Evolutionary conservation across 495 filamentous ascomycete species (phyloP).

Genomic region (Hypoxylon crocopeplum): DNA sequence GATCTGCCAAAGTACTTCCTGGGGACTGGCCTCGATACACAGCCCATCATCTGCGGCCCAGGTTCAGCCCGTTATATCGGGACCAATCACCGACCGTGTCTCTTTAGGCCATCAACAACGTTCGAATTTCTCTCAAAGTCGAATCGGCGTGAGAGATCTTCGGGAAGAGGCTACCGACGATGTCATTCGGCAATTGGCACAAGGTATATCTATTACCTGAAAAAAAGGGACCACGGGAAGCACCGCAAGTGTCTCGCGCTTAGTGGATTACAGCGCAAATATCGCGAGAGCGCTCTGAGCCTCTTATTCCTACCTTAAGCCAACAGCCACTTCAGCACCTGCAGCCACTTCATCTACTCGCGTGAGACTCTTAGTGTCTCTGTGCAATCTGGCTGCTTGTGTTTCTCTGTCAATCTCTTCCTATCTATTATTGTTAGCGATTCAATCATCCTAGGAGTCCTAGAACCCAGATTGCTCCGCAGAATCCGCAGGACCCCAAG

Average conservation of each 20-base stretch:
- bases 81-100: constrained; percentile 24
- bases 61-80: constrained; percentile 26
- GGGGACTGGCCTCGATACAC: constrained; percentile 8
- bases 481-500: constrained; percentile 11
- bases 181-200: not conserved
- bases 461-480: constrained; percentile 17
- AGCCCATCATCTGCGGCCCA: constrained; percentile 16
- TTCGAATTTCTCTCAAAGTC: constrained; percentile 16
- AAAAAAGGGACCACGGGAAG: not conserved
- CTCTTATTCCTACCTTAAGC: constrained; percentile 6
- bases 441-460: not conserved
- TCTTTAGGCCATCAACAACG: constrained; percentile 11
- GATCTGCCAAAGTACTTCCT: constrained; percentile 16
- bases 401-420: not conserved
- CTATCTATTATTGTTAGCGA: constrained; percentile 2
- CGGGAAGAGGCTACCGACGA: constrained; percentile 1
- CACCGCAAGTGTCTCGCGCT: not conserved
- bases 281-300: not conserved
- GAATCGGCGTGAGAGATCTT: not conserved
- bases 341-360: constrained; percentile 6
- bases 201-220: constrained; percentile 1
- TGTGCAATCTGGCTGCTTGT: constrained; percentile 1
- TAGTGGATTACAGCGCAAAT: not conserved
- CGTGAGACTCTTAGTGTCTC: not conserved
- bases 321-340: constrained; percentile 3